Conservation (phyloP, 2,329 filamentous ascomycete species). For the Trichoderma gracile region DNA sequence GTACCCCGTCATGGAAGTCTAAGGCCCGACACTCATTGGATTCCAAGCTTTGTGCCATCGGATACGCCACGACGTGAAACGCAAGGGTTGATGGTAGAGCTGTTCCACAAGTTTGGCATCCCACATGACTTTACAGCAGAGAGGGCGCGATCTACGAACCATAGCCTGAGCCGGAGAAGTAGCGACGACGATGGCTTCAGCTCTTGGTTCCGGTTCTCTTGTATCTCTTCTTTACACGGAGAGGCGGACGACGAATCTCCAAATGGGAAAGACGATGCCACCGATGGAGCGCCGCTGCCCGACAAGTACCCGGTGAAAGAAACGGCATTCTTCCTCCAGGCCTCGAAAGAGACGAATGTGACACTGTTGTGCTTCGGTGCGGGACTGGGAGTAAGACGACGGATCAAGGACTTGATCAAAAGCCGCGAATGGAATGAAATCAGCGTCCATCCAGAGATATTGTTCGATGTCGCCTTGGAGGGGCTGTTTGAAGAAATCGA, state of each 20-base stretch:
- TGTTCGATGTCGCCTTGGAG: slow-evolving; percentile 36
- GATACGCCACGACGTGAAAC: slow-evolving; percentile 33
- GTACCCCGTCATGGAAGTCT: background rate
- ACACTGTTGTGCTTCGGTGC: slow-evolving; percentile 35
- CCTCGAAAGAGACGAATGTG: slow-evolving; percentile 27
- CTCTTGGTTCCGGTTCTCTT: slow-evolving; percentile 40
- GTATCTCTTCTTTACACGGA: slow-evolving; percentile 6
- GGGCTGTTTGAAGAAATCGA: slow-evolving; percentile 35
- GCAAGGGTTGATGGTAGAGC: slow-evolving; percentile 32
- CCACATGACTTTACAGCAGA: slow-evolving; percentile 38
- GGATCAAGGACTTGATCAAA: slow-evolving; percentile 32
- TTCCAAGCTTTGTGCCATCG: slow-evolving; percentile 35
- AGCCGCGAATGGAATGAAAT: slow-evolving; percentile 33
- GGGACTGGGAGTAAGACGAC: slow-evolving; percentile 29
- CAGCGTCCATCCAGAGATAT: slow-evolving; percentile 32
- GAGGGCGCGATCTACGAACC: slow-evolving; percentile 36
- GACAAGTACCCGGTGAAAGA: slow-evolving; percentile 36
- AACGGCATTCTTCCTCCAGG: slow-evolving; percentile 35
- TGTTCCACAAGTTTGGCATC: slow-evolving; percentile 36
- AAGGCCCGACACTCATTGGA: background rate
- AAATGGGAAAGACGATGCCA: background rate
- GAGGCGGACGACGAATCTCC: background rate
- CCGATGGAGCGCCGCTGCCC: background rate
- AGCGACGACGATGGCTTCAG: slow-evolving; percentile 31
- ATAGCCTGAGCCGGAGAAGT: slow-evolving; percentile 38